phyloP scores from a whole-genome alignment of 2,329 filamentous ascomycete species.

The Mycocentrospora acerina region DNA sequence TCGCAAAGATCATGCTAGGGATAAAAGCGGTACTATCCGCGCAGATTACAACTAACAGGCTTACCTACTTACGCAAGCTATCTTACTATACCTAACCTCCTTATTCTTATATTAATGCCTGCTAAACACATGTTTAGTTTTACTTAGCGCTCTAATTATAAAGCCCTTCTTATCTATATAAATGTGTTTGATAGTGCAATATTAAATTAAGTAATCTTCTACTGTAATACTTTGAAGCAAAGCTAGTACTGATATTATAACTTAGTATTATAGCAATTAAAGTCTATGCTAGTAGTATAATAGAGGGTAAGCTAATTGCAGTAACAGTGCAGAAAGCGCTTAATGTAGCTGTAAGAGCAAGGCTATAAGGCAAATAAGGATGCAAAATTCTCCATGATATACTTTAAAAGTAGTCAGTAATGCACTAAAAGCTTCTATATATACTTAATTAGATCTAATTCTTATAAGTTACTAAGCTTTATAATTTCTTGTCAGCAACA shows the following conservation, averaged over 20 bases:
- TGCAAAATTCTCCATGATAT: background rate
- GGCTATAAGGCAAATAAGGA: background rate
- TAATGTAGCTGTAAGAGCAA: background rate
- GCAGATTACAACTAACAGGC: conserved; percentile 9
- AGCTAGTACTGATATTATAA: background rate
- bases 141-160: conserved; percentile 1
- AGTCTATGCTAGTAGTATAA: conserved; percentile 1
- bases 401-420: background rate
- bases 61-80: conserved; percentile 7
- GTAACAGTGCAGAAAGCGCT: background rate
- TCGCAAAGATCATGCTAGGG: conserved; percentile 9
- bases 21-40: conserved; percentile 7
- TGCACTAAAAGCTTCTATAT: background rate
- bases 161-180: conserved; percentile 2
- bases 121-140: conserved; percentile 7
- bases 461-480: no score
- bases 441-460: background rate
- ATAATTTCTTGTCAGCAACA: no score
- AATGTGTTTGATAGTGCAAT: background rate
- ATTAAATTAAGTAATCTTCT: conserved; percentile 1
- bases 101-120: background rate
- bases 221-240: conserved; percentile 1
- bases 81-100: conserved; percentile 1
- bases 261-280: conserved; percentile 1
- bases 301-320: background rate